Evolutionary conservation across 2,329 filamentous ascomycete species (phyloP), one percentile per base, ranked within the genome.

Genomic region (Phaeosphaeriaceae sp.): DNA sequence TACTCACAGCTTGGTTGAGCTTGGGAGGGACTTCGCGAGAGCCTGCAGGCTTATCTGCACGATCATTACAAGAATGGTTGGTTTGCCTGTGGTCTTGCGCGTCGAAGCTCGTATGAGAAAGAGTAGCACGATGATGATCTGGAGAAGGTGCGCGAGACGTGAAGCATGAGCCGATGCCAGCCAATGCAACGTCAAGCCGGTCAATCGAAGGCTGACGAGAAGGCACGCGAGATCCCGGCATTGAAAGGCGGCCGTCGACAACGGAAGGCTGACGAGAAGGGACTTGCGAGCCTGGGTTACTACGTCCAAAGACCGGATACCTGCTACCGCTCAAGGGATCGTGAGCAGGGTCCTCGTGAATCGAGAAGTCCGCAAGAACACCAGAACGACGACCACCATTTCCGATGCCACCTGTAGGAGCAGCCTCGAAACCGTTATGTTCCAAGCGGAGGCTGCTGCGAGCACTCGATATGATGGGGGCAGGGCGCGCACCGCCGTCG

Each of bases 171-270:
- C 10, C 31, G 17, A 48, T 2, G 13, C 33, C 11, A 3, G 13
- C 21, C 44, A 46, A 24, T 15, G 24, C 11, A 31, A 22, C 3
- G 27, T 27, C 50, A 6, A 24, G 17, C 17, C 36, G 7, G 20
- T 48, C 44, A 7, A 21, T 3, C 20, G 53, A 48, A 20, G 51
- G 25, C 31, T 51, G 22, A 22, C 56, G 42, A 27, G 59, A 54
- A 2, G 53, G 7, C 41, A 53, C 44, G 24, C 47, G 57, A 19
- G 54, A 60, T 25, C 42, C 52, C 6, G 52, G 52, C 11, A 54
- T 52, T 51, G 45, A 46, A 44, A 47, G 24, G 44, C 19, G 24
- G 25, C 47, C 17, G 27, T 24, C 15, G 9, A 15, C 7, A 2
- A 46, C 44, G 31, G 45, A 47, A 27, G n/a, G 49, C 25, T 41